These are phyloP conservation scores for Agapanthus africanus DNA, from an alignment of 106 monocot genomes.

Conservation along the genomic window DNA sequence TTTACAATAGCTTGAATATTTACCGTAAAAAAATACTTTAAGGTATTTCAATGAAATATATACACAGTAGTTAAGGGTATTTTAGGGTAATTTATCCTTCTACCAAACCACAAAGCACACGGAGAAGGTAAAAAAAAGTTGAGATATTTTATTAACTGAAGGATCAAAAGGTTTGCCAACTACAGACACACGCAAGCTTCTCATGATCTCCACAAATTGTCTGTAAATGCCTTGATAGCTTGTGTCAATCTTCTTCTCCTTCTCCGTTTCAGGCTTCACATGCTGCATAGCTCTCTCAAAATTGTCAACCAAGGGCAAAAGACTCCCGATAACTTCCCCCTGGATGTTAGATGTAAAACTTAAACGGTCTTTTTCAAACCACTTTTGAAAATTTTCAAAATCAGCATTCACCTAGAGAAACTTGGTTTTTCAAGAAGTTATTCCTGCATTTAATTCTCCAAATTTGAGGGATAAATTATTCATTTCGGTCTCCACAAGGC, in stretches of 20 bases:
- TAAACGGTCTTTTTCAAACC: constrained; percentile 57
- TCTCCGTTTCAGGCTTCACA: constrained; percentile 74
- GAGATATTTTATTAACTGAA: constrained; percentile 42
- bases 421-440: constrained; percentile 38
- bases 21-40: too few species aligned
- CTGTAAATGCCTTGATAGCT: constrained; percentile 98
- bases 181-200: constrained; percentile 62
- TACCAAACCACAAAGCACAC: too few species aligned
- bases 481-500: constrained; percentile 43
- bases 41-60: neutral
- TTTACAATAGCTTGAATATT: too few species aligned
- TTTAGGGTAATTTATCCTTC: too few species aligned
- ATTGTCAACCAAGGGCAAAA: constrained; percentile 84
- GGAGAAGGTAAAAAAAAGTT: neutral
- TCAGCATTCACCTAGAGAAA: constrained; percentile 83
- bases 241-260: constrained; percentile 61
- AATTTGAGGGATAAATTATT: constrained; percentile 35
- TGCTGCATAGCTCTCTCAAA: constrained; percentile 71
- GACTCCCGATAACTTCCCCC: constrained; percentile 61
- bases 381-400: constrained; percentile 84
- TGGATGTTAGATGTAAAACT: constrained; percentile 56
- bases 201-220: constrained; percentile 90
- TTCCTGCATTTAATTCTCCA: constrained; percentile 38
- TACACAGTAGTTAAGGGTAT: too few species aligned
- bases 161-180: constrained; percentile 94